phyloP scores from a whole-genome alignment of 2,329 filamentous ascomycete species.

The Lachnellula subtilissima region DNA sequence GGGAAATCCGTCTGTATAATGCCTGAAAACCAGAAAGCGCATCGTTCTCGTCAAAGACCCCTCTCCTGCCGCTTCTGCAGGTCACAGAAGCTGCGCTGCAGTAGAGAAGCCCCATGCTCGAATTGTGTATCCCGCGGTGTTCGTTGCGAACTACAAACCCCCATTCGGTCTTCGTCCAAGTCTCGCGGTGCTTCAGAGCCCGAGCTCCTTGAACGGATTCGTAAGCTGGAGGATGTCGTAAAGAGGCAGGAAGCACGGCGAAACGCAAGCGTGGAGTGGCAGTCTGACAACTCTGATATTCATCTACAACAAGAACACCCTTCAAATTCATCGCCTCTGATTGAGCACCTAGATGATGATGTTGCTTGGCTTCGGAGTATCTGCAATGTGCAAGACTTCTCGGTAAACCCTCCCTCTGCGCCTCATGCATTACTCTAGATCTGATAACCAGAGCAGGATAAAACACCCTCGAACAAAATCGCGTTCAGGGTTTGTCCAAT shows the following conservation, averaged over 20 bases:
- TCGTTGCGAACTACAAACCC: conserved; percentile 3
- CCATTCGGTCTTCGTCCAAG: not conserved
- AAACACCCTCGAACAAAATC: conserved; percentile 2
- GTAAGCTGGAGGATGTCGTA: conserved; percentile 9
- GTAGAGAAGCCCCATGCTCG: conserved; percentile 11
- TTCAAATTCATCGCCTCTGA: not conserved
- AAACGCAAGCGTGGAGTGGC: not conserved
- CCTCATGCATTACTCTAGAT: not conserved
- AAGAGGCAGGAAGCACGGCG: not conserved
- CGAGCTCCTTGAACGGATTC: conserved; percentile 12
- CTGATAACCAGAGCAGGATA: not conserved
- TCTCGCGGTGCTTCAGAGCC: not conserved
- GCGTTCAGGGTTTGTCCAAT: conserved; percentile 12
- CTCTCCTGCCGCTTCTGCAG: conserved; percentile 9
- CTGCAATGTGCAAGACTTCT: conserved; percentile 1
- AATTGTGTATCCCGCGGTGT: conserved; percentile 16
- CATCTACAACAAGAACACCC: not conserved
- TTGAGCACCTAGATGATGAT: conserved; percentile 5
- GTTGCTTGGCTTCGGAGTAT: conserved; percentile 11
- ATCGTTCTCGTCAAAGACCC: conserved; percentile 1
- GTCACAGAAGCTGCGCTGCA: conserved; percentile 6
- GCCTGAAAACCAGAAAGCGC: not conserved
- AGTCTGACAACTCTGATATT: not conserved
- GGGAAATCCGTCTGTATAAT: not conserved
- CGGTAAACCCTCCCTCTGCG: not conserved